These are phyloP conservation scores for Rhytidiadelphus loreus DNA, from an alignment of 225 moss, liverwort and hornwort species.

Conservation along the genomic window DNA sequence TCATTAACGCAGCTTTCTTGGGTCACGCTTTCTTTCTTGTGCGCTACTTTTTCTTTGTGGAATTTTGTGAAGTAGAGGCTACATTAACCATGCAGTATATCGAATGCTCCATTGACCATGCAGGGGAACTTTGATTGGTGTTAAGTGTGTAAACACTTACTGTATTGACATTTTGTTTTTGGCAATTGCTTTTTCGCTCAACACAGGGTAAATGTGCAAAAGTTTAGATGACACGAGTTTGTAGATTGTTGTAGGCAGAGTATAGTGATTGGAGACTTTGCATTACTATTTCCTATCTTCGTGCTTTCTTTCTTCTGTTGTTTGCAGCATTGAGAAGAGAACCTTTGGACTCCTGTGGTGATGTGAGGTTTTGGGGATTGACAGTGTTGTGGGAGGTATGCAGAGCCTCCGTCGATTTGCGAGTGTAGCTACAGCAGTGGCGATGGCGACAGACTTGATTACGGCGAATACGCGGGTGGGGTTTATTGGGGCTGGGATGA, in stretches of 20 bases:
- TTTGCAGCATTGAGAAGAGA: not conserved
- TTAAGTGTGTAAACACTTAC: not conserved
- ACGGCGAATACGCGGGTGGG: conserved; percentile 53
- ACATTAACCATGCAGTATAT: not conserved
- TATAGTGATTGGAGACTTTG: not conserved
- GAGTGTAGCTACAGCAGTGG: not conserved
- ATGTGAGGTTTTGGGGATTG: not conserved
- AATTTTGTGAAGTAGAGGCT: not conserved
- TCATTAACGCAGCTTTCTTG: not conserved
- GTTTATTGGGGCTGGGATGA: conserved; percentile 87
- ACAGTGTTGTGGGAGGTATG: not conserved
- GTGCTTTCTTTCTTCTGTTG: not conserved
- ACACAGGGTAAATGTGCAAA: not conserved
- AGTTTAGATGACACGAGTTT: not conserved
- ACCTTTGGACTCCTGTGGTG: not conserved
- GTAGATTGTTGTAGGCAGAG: not conserved
- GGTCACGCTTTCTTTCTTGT: not conserved
- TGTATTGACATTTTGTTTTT: not conserved
- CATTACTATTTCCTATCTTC: not conserved
- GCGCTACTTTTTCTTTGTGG: not conserved
- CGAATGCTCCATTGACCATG: not conserved
- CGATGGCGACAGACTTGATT: conserved; percentile 33
- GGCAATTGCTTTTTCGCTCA: not conserved
- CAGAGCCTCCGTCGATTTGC: conserved; percentile 9
- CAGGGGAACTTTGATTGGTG: not conserved